These are phyloP conservation scores for Galerina sulciceps DNA, from an alignment of 768 basidiomycete species.

Conservation along the genomic window DNA sequence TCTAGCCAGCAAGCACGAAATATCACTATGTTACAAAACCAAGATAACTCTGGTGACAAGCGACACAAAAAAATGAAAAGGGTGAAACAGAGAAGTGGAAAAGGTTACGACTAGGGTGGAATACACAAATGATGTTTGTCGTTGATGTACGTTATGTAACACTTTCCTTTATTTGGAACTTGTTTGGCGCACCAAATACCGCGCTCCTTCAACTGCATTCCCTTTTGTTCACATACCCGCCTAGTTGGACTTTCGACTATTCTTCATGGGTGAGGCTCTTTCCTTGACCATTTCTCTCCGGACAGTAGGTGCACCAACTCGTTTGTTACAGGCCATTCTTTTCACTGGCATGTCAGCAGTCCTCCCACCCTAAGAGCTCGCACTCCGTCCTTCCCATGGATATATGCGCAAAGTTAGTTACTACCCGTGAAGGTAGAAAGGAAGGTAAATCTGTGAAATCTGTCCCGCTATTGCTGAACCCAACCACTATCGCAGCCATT, in stretches of 20 bases:
- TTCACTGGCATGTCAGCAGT: neutral
- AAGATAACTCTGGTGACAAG: conserved; percentile 51
- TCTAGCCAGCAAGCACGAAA: conserved; percentile 44
- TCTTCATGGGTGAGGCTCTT: neutral
- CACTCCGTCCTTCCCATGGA: conserved; percentile 6
- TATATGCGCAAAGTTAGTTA: conserved; percentile 79
- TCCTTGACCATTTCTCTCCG: neutral
- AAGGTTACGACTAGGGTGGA: conserved; percentile 73
- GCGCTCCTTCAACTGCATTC: too few relatives aligned
- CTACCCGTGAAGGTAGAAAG: conserved; percentile 60
- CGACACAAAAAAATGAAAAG: conserved; percentile 85
- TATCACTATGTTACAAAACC: conserved; percentile 46
- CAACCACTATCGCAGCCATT: conserved; percentile 46
- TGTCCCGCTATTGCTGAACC: neutral
- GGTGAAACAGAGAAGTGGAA: conserved; percentile 90
- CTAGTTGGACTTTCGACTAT: too few relatives aligned
- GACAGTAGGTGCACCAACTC: neutral
- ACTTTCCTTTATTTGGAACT: too few relatives aligned
- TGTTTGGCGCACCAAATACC: too few relatives aligned
- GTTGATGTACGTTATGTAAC: too few relatives aligned
- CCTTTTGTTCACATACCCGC: too few relatives aligned
- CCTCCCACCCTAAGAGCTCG: neutral
- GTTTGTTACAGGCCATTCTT: neutral
- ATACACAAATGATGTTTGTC: neutral
- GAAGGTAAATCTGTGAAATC: conserved; percentile 50